Conservation (phyloP, 768 basidiomycete genomes). For the Russula griseocarnosa region DNA sequence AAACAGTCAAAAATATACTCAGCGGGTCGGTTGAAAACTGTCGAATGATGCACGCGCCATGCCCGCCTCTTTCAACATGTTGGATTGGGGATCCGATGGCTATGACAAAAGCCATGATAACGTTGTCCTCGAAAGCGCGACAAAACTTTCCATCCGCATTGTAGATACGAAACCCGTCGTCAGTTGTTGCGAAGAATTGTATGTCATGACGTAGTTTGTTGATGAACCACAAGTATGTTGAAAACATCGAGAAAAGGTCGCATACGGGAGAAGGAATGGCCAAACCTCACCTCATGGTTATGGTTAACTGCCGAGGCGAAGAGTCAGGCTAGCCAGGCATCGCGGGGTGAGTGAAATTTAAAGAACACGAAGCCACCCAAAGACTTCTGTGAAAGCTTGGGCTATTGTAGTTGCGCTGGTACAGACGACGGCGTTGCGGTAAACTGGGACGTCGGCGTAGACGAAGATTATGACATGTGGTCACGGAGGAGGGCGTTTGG, state of each 20-base stretch:
- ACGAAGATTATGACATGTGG: constrained; percentile 46
- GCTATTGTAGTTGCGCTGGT: constrained; percentile 62
- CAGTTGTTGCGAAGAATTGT: constrained; percentile 55
- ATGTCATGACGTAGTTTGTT: constrained; percentile 60
- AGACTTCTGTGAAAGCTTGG: constrained; percentile 59
- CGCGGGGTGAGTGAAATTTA: constrained; percentile 2
- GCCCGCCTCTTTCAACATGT: not conserved
- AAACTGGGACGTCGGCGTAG: constrained; percentile 67
- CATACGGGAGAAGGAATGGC: not conserved
- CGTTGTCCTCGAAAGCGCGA: not conserved
- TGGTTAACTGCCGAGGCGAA: constrained; percentile 52
- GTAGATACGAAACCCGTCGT: constrained; percentile 44
- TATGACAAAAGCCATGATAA: not conserved
- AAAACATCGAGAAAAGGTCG: not conserved
- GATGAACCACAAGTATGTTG: constrained; percentile 42
- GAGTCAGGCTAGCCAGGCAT: constrained; percentile 3
- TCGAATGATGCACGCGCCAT: too few species aligned
- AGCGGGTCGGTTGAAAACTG: too few species aligned
- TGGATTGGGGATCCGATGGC: constrained; percentile 37
- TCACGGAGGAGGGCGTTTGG: too few species aligned
- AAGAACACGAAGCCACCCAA: constrained; percentile 61
- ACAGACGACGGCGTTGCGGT: constrained; percentile 59
- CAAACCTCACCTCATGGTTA: constrained; percentile 63
- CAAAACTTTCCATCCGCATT: too few species aligned
- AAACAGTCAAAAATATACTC: not conserved